Evolutionary conservation across 1,284 basidiomycete genomes (phyloP).

Genomic region (Boletus smithii): DNA sequence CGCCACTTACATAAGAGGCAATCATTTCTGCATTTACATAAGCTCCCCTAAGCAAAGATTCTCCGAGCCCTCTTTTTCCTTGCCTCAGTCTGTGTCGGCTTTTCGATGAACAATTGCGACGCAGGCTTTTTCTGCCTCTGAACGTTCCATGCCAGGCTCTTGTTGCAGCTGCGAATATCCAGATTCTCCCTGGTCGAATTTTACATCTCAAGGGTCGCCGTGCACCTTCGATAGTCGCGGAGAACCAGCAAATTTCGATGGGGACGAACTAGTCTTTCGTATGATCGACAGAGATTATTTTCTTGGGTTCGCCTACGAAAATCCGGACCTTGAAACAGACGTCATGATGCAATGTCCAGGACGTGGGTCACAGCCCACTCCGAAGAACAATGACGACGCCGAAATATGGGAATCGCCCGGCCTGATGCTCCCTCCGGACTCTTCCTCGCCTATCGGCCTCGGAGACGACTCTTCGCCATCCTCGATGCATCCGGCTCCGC

Average conservation of each 20-base stretch:
- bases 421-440: slow-evolving; percentile 20
- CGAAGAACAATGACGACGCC: slow-evolving; percentile 3
- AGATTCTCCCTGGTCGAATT: slow-evolving; percentile 13
- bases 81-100: too few relatives aligned
- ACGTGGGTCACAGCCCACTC: slow-evolving; percentile 6
- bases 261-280: not conserved
- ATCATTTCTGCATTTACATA: too few relatives aligned
- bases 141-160: not conserved
- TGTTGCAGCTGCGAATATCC: slow-evolving; percentile 9
- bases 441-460: slow-evolving; percentile 21
- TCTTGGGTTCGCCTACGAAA: not conserved
- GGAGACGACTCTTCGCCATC: not conserved
- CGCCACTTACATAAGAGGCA: too few relatives aligned
- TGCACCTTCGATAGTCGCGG: not conserved
- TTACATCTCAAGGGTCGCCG: slow-evolving; percentile 2
- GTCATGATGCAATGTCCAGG: not conserved
- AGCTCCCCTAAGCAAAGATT: too few relatives aligned
- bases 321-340: slow-evolving; percentile 1
- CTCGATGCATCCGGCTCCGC: not conserved
- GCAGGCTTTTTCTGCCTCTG: too few relatives aligned
- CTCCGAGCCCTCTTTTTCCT: too few relatives aligned
- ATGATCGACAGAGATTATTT: not conserved
- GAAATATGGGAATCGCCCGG: slow-evolving; percentile 11
- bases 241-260: not conserved
- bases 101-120: too few relatives aligned